A percentile compares a stretch with the other conserved stretches of the same genome.
Evolutionary conservation across 2,329 filamentous ascomycete genomes (phyloP).

Genomic region (Penicillium sp.): DNA sequence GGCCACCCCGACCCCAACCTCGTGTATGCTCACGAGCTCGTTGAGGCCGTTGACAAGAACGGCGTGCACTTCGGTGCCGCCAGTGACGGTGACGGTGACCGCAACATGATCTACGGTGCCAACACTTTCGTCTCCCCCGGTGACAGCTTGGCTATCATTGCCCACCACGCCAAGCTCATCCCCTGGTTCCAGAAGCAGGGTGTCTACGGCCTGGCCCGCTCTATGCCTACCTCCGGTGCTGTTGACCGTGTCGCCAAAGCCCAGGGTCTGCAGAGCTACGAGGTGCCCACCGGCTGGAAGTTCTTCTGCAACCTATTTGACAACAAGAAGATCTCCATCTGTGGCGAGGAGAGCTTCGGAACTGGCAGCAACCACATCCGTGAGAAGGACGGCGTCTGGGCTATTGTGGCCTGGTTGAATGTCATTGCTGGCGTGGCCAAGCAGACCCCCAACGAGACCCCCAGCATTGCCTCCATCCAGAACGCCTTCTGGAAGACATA

Average conservation of each 20-base stretch:
- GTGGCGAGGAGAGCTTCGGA: constrained; percentile 96
- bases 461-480: constrained; percentile 94
- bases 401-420: constrained; percentile 95
- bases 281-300: constrained; percentile 98
- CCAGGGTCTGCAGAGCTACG: constrained; percentile 86
- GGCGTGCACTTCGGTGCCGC: constrained; percentile 94
- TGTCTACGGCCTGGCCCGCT: constrained; percentile 89
- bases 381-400: constrained; percentile 98
- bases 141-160: constrained; percentile 96
- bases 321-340: constrained; percentile 94
- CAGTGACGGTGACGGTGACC: constrained; percentile 94
- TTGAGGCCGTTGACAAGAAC: constrained; percentile 88
- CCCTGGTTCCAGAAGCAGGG: constrained; percentile 98
- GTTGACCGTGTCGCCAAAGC: constrained; percentile 95
- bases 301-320: constrained; percentile 98
- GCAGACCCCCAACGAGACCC: constrained; percentile 72
- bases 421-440: constrained; percentile 93
- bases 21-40: constrained; percentile 91
- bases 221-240: constrained; percentile 95
- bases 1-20: constrained; percentile 98
- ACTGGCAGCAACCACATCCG: constrained; percentile 98
- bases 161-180: constrained; percentile 92
- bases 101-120: constrained; percentile 99
- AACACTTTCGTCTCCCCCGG: constrained; percentile 95
- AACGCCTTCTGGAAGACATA: constrained; percentile 96